Evolutionary conservation across 2,329 filamentous ascomycete species (phyloP).

Genomic region (Dothidotthia symphoricarpi): DNA sequence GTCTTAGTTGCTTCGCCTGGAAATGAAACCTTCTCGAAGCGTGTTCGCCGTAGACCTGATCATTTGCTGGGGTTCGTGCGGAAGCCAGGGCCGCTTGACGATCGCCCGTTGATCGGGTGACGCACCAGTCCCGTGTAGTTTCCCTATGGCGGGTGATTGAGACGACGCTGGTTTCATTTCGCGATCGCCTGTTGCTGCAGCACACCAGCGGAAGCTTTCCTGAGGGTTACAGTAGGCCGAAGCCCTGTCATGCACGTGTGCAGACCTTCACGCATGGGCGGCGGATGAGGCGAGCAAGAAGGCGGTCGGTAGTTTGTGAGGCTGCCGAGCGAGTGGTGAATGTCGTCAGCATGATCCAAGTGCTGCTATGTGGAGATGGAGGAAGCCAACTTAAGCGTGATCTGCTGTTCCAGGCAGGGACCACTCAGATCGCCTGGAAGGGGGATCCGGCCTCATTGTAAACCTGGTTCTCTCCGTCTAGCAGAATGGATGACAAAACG

Average conservation of each 20-base stretch:
- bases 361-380: slow-evolving; percentile 15
- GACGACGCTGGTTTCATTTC: slow-evolving; percentile 36
- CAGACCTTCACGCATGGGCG: slow-evolving; percentile 4
- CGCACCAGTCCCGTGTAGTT: slow-evolving; percentile 19
- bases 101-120: slow-evolving; percentile 36
- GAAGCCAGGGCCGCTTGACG: slow-evolving; percentile 25
- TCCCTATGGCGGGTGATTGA: slow-evolving; percentile 12
- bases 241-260: slow-evolving; percentile 21
- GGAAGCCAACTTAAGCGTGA: too few relatives aligned
- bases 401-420: slow-evolving; percentile 12
- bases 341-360: slow-evolving; percentile 4
- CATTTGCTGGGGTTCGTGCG: slow-evolving; percentile 17
- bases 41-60: slow-evolving; percentile 26
- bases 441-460: slow-evolving; percentile 19
- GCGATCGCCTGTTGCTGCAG: slow-evolving; percentile 17
- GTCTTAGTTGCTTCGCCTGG: slow-evolving; percentile 10
- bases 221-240: slow-evolving; percentile 19
- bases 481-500: too few relatives aligned
- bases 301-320: slow-evolving; percentile 1
- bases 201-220: slow-evolving; percentile 12
- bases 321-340: background rate
- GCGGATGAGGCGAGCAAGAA: slow-evolving; percentile 3
- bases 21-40: slow-evolving; percentile 35
- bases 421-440: slow-evolving; percentile 32
- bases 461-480: too few relatives aligned